Conservation (phyloP, 768 basidiomycete genomes). For the Leccinum incarnatum region DNA sequence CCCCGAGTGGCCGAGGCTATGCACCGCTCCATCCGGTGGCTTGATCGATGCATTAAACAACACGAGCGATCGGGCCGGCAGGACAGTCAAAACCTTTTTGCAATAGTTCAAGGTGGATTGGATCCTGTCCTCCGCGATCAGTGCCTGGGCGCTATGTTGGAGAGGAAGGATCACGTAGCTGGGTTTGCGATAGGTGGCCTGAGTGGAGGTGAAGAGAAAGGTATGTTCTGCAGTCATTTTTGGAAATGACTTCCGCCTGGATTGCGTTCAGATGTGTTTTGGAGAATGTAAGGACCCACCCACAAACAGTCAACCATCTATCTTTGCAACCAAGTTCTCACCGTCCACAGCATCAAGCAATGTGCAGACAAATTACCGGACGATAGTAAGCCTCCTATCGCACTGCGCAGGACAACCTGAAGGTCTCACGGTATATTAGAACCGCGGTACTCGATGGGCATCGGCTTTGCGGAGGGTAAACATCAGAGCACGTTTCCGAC, state of each 20-base stretch:
- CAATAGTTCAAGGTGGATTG: conserved; percentile 88
- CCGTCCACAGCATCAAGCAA: conserved; percentile 62
- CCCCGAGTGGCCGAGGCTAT: conserved; percentile 85
- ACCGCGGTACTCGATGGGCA: conserved; percentile 89
- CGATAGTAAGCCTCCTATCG: conserved; percentile 53
- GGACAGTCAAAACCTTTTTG: conserved; percentile 78
- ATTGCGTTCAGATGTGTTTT: conserved; percentile 64
- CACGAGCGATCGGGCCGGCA: conserved; percentile 68
- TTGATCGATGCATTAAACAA: conserved; percentile 80
- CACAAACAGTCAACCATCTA: not conserved
- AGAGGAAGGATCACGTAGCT: conserved; percentile 70
- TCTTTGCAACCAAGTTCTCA: conserved; percentile 8
- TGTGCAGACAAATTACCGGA: conserved; percentile 76
- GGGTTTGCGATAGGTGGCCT: conserved; percentile 91
- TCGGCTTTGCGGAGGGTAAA: conserved; percentile 87
- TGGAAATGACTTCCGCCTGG: conserved; percentile 4
- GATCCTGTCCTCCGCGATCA: conserved; percentile 66
- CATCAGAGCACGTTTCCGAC: conserved; percentile 1
- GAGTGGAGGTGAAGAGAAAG: conserved; percentile 91
- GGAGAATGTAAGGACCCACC: conserved; percentile 63
- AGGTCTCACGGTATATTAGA: conserved; percentile 41
- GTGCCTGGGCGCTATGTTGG: conserved; percentile 81
- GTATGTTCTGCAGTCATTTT: conserved; percentile 34
- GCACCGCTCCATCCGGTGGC: conserved; percentile 85
- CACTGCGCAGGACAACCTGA: not conserved